These are phyloP conservation scores for Capsicum baccatum DNA, from an alignment of 257 asterid species.

Conservation along the genomic window DNA sequence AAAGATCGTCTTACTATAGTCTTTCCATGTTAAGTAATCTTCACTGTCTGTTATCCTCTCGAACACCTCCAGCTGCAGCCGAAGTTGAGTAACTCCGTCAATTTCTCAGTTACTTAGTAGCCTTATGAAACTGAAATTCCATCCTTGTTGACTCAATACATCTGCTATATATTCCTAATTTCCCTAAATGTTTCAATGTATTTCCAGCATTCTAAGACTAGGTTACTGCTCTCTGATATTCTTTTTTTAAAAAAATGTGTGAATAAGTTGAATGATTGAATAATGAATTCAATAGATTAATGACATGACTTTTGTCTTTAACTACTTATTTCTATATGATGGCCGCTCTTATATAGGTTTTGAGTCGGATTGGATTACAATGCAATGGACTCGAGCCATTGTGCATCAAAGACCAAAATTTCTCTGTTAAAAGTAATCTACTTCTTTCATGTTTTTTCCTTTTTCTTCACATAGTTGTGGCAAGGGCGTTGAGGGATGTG, in stretches of 20 bases:
- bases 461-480: not conserved
- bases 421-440: conserved; percentile 75
- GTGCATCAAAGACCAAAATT: conserved; percentile 70
- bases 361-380: conserved; percentile 46
- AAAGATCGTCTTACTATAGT: not conserved
- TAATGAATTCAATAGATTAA: not conserved
- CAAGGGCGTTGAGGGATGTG: not conserved
- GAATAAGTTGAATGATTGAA: conserved; percentile 5
- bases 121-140: no score
- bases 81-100: no score
- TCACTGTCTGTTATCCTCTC: not conserved
- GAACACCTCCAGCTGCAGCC: not conserved
- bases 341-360: no score
- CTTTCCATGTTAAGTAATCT: not conserved
- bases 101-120: no score
- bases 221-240: not conserved
- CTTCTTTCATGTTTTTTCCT: conserved; percentile 13
- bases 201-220: conserved; percentile 14
- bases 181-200: not conserved
- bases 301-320: no score
- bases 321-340: no score
- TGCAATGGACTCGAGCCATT: conserved; percentile 69
- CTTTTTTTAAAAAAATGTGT: not conserved
- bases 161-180: not conserved
- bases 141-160: no score